Percentiles rank a stretch among this genome's conserved stretches.
These are phyloP conservation scores for Globisporangium mamillatum DNA, from an alignment of 352 stramenopile species.

Conservation along the genomic window DNA sequence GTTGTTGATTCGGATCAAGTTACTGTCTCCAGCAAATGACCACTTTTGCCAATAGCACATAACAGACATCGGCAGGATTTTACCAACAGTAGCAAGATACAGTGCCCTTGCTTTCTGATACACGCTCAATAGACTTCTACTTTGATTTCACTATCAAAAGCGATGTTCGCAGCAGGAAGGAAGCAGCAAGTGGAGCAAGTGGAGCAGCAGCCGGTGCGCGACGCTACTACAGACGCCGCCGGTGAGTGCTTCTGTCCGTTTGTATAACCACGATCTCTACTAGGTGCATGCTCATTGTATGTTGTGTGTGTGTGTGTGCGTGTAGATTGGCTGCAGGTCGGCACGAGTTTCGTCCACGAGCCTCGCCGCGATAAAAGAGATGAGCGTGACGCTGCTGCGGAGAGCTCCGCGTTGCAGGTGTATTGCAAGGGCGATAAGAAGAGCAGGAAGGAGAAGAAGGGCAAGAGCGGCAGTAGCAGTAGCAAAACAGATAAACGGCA, in stretches of 20 bases:
- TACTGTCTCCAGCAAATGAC: too few relatives aligned
- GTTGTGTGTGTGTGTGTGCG: not conserved
- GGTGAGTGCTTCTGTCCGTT: not conserved
- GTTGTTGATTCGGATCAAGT: too few relatives aligned
- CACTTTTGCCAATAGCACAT: too few relatives aligned
- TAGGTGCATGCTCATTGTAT: not conserved
- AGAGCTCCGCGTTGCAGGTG: slow-evolving; percentile 14
- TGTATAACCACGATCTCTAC: not conserved
- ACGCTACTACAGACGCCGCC: not conserved
- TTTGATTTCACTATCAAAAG: too few relatives aligned
- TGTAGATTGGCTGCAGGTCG: slow-evolving; percentile 14
- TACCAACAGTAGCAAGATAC: too few relatives aligned
- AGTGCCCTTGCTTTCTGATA: not conserved
- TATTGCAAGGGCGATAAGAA: slow-evolving; percentile 34
- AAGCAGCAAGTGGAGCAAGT: not conserved
- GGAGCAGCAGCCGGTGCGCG: not conserved
- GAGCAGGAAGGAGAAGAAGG: slow-evolving; percentile 46
- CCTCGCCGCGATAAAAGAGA: not conserved
- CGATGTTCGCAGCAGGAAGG: slow-evolving; percentile 3
- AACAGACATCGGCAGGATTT: too few relatives aligned
- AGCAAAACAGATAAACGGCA: not conserved
- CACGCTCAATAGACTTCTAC: too few relatives aligned
- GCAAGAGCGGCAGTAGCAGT: slow-evolving; percentile 37
- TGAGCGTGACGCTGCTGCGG: not conserved
- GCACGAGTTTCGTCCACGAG: slow-evolving; percentile 11